Conservation (phyloP, 208 protist species). For the Trypanosoma caninum region DNA sequence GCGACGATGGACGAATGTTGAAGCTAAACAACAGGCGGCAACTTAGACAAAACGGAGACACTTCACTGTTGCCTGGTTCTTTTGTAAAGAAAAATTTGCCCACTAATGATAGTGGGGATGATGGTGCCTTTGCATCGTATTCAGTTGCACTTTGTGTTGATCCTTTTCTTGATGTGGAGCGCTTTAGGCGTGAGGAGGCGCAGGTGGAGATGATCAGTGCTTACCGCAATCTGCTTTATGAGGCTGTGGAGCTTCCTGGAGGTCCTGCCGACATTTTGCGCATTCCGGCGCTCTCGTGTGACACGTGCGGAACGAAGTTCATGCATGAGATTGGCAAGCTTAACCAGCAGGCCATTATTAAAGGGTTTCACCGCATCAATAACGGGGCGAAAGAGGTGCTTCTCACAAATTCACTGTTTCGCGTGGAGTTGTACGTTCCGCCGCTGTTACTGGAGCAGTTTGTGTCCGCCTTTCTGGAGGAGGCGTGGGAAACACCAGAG, state of each 20-base stretch:
- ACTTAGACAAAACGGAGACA: slow-evolving; percentile 68
- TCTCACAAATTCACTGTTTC: slow-evolving; percentile 54
- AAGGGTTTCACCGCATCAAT: slow-evolving; percentile 81
- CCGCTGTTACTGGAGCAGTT: slow-evolving; percentile 59
- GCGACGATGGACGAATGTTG: slow-evolving; percentile 24
- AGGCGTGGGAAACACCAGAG: slow-evolving; percentile 70
- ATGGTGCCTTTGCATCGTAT: not conserved
- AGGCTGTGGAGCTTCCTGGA: slow-evolving; percentile 52
- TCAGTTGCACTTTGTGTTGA: slow-evolving; percentile 51
- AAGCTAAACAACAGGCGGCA: slow-evolving; percentile 27
- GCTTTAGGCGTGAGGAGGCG: slow-evolving; percentile 76
- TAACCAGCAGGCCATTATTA: slow-evolving; percentile 81
- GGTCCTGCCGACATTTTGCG: slow-evolving; percentile 55
- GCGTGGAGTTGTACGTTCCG: slow-evolving; percentile 77
- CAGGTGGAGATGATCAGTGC: slow-evolving; percentile 87
- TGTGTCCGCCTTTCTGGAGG: slow-evolving; percentile 60
- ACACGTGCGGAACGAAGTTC: slow-evolving; percentile 47
- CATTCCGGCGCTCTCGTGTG: slow-evolving; percentile 60
- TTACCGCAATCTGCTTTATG: slow-evolving; percentile 86
- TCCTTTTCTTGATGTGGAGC: slow-evolving; percentile 59
- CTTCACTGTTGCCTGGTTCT: slow-evolving; percentile 33
- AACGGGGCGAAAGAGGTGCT: slow-evolving; percentile 72
- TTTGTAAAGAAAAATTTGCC: not conserved
- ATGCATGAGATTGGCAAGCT: slow-evolving; percentile 74
- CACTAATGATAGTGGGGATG: not conserved